These are phyloP conservation scores for Camelina laxa DNA, from an alignment of 345 rosid species.

Conservation along the genomic window DNA sequence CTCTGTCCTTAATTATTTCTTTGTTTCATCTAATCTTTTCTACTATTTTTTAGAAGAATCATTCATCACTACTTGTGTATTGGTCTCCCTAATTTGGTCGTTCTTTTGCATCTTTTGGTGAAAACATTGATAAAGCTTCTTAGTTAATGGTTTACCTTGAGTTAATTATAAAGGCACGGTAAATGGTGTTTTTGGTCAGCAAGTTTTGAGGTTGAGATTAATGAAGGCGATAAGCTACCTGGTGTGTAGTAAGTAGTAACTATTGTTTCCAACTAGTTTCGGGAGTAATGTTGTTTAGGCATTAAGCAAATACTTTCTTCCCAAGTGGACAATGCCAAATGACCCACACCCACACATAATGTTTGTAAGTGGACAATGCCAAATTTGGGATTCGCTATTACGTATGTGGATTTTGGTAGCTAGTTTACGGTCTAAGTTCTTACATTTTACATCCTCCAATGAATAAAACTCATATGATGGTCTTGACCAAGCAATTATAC, in stretches of 20 bases:
- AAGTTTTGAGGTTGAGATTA: too few relatives aligned
- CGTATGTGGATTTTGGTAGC: background rate
- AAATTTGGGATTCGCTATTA: too few relatives aligned
- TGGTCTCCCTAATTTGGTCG: slow-evolving; percentile 27
- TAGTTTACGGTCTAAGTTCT: background rate
- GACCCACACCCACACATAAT: slow-evolving; percentile 1
- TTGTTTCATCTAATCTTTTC: slow-evolving; percentile 1
- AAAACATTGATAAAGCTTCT: background rate
- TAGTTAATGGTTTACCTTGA: background rate
- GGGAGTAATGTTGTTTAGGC: background rate
- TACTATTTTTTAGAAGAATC: slow-evolving; percentile 3
- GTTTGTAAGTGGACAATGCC: background rate
- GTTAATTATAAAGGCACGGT: background rate
- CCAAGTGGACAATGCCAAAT: background rate
- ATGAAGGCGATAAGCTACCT: too few relatives aligned
- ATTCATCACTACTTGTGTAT: background rate
- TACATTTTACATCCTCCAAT: background rate
- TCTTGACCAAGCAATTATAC: background rate
- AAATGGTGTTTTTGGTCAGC: background rate
- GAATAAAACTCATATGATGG: background rate
- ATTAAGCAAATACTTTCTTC: background rate
- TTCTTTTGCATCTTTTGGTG: background rate
- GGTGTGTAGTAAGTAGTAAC: background rate
- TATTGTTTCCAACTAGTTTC: background rate
- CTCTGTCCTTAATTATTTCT: slow-evolving; percentile 20